Evolutionary conservation across 768 basidiomycete species (phyloP).

Genomic region (Leccinum variicolor): DNA sequence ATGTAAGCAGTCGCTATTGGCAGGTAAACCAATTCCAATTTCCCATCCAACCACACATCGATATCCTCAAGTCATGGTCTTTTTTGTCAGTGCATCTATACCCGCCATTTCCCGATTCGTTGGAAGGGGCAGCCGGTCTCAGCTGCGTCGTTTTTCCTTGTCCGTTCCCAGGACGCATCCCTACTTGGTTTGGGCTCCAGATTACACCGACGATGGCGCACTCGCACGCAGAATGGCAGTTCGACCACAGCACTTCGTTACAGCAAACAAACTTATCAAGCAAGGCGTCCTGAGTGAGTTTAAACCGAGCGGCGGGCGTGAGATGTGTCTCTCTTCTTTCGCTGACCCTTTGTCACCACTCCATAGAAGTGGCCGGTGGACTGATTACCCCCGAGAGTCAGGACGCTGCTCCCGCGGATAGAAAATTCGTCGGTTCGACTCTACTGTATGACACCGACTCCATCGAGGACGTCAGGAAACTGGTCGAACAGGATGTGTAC

Average conservation of each 20-base stretch:
- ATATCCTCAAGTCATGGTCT: neutral
- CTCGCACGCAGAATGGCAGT: constrained; percentile 56
- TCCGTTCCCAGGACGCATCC: constrained; percentile 5
- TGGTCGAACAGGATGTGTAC: constrained; percentile 42
- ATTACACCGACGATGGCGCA: constrained; percentile 56
- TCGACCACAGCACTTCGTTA: constrained; percentile 48
- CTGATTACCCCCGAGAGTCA: constrained; percentile 58
- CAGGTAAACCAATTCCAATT: constrained; percentile 3
- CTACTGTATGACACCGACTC: constrained; percentile 53
- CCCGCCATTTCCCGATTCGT: neutral
- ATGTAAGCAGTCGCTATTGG: constrained; percentile 2
- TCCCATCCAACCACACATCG: neutral
- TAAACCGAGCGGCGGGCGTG: neutral
- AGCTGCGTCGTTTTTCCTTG: constrained; percentile 12
- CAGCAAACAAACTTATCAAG: constrained; percentile 38
- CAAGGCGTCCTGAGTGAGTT: constrained; percentile 51
- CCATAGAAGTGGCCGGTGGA: constrained; percentile 51
- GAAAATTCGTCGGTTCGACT: constrained; percentile 60
- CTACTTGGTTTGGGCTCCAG: constrained; percentile 61
- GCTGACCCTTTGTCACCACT: constrained; percentile 1
- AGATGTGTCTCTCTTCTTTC: constrained; percentile 4
- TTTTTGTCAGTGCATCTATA: neutral
- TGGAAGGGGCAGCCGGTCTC: neutral
- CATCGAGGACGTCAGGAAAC: constrained; percentile 42
- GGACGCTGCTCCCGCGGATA: constrained; percentile 40